Evolutionary conservation across 31 red algal genomes (phyloP).

Genomic region (Bonnemaisonia californica): DNA sequence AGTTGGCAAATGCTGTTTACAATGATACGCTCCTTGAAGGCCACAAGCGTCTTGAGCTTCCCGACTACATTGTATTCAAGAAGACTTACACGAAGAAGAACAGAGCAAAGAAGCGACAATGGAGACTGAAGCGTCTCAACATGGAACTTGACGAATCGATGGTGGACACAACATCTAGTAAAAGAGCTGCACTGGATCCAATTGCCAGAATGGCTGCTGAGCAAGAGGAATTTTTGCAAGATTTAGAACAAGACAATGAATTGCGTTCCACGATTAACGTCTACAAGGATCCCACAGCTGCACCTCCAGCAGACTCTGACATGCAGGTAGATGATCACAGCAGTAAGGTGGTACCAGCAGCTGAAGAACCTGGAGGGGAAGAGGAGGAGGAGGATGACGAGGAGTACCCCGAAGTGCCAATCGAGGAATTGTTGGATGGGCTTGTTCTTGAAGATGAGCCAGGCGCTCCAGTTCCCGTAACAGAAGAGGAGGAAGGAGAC

Average conservation of each 20-base stretch:
- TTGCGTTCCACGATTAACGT: slow-evolving; percentile 82
- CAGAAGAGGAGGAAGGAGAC: neutral
- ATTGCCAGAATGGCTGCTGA: slow-evolving; percentile 82
- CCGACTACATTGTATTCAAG: slow-evolving; percentile 89
- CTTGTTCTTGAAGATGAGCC: slow-evolving; percentile 66
- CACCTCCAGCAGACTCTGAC: neutral
- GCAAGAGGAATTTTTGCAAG: slow-evolving; percentile 96
- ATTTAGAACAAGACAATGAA: slow-evolving; percentile 97
- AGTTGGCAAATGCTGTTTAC: slow-evolving; percentile 86
- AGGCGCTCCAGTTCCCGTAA: neutral
- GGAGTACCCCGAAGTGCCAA: slow-evolving; percentile 85
- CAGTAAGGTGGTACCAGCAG: neutral
- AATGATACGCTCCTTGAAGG: slow-evolving; percentile 83
- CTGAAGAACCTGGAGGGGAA: neutral
- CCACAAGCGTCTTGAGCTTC: slow-evolving; percentile 76
- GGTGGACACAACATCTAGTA: slow-evolving; percentile 43
- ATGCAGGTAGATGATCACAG: slow-evolving; percentile 54
- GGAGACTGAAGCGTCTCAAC: slow-evolving; percentile 81
- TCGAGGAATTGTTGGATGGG: slow-evolving; percentile 89
- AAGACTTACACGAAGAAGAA: slow-evolving; percentile 92
- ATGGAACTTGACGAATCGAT: slow-evolving; percentile 82
- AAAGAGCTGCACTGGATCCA: slow-evolving; percentile 62
- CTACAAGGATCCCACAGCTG: slow-evolving; percentile 74
- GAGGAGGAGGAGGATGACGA: slow-evolving; percentile 56
- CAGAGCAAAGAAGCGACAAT: slow-evolving; percentile 72